Evolutionary conservation across 139 green algal species (phyloP).

Genomic region (Tetradesmus obliquus): DNA sequence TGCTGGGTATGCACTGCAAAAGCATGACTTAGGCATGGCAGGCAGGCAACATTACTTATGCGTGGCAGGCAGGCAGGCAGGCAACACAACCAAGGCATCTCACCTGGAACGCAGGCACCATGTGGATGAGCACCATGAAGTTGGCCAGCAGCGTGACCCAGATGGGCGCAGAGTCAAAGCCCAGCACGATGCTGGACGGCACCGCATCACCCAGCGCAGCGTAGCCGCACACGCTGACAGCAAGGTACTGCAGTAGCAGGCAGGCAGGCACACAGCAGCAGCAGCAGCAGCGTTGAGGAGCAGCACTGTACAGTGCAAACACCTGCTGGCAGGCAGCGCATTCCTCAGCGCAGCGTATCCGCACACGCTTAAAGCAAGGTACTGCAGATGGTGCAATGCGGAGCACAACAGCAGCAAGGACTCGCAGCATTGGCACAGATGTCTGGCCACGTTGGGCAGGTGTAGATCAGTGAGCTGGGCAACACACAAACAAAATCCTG

Average conservation of each 20-base stretch:
- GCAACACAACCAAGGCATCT: not conserved
- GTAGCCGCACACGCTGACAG: slow-evolving; percentile 51
- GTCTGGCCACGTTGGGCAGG: too few relatives aligned
- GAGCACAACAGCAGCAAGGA: not conserved
- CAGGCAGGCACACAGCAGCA: not conserved
- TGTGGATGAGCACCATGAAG: slow-evolving; percentile 58
- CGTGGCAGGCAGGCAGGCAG: not conserved
- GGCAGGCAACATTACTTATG: not conserved
- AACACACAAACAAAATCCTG: too few relatives aligned
- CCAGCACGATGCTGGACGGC: slow-evolving; percentile 38
- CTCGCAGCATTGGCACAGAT: too few relatives aligned
- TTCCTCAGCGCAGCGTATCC: slow-evolving; percentile 54
- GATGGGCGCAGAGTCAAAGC: slow-evolving; percentile 3
- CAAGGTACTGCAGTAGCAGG: slow-evolving; percentile 46
- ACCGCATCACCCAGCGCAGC: slow-evolving; percentile 47
- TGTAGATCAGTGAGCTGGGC: too few relatives aligned
- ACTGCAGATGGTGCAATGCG: not conserved
- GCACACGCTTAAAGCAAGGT: slow-evolving; percentile 46
- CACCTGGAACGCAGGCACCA: slow-evolving; percentile 53
- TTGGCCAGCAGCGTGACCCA: slow-evolving; percentile 52
- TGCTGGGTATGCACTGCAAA: not conserved
- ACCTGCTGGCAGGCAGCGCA: slow-evolving; percentile 30
- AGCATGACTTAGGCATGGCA: not conserved
- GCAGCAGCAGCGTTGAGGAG: not conserved
- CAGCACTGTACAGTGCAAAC: not conserved